Evolutionary conservation across 1,139 yeast species (phyloP), one percentile per base, ranked within the genome.

Genomic region (Hyphopichia pseudoburtonii): DNA sequence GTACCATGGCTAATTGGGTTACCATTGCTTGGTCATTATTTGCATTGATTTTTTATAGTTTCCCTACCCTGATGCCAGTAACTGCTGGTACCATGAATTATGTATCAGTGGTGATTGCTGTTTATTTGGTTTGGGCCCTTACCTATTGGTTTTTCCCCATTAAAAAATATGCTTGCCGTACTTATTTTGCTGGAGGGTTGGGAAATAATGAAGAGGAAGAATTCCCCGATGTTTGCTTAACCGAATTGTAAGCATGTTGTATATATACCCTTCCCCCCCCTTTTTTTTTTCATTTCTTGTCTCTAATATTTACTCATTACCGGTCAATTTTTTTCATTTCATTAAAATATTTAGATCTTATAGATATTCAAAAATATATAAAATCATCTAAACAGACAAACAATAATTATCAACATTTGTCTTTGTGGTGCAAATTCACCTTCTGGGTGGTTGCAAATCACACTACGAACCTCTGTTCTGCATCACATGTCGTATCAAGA

Each of bases 31-130:
- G 87, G 88, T 73, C 83, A 12, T 34, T 63, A 9, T 82, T 82
- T 52, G 78, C 83, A 12, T 54, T 78, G 36, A 80, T 80, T 5
- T 76, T 83, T 57, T 81, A 79, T 61, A 76, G 84, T 25, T 80
- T 84, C 64, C 92, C 92, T 34, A 69, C 80, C 30, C 64, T 64
- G 34, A 72, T 78, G 72, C 90, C 90, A 1, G 88, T 76, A 2
- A 69, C 75, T 3, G 75, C 71, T 28, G 73, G 74, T 36, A 71
- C 73, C 48, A 82, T 84, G 86, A 84, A 84, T 62, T 84, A 83
- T 54, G 84, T 83, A 23, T 68, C 79, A n/a, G 87, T 73, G 6
- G 85, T 82, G 16, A 66, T 81, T 44, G 82, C 65, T 1, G 77
- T 78, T 18, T 79, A 77, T 54, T 58, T 76, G 12, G 42, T 76